Conservation (phyloP, 345 rosid genomes). For the Iberis pinnata region DNA sequence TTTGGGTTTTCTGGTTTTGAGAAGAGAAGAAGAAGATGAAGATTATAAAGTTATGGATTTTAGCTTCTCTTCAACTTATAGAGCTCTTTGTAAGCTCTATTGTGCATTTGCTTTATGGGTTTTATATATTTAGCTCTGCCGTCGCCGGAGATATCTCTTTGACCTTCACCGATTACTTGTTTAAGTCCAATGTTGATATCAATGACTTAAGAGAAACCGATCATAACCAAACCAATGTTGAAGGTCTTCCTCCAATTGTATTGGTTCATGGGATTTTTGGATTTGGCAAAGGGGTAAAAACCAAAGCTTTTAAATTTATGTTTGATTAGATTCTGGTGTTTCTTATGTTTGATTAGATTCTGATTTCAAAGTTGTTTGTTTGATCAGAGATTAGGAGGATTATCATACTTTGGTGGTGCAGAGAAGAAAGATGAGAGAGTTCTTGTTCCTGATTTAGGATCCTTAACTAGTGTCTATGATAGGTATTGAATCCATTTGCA, state of each 20-base stretch:
- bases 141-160: constrained; percentile 77
- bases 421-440: constrained; percentile 96
- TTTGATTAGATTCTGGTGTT: not conserved
- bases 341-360: not conserved
- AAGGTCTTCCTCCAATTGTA: constrained; percentile 75
- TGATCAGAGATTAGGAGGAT: constrained; percentile 68
- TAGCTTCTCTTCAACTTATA: constrained; percentile 52
- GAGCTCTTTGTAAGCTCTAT: constrained; percentile 76
- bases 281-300: constrained; percentile 86
- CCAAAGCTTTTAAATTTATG: not conserved
- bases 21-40: constrained; percentile 13
- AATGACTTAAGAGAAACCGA: constrained; percentile 29
- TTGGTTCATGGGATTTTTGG: constrained; percentile 97
- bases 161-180: constrained; percentile 40
- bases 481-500: constrained; percentile 34
- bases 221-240: constrained; percentile 21
- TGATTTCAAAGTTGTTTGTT: not conserved
- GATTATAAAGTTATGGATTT: constrained; percentile 67
- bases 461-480: constrained; percentile 82
- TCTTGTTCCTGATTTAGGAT: constrained; percentile 96
- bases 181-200: constrained; percentile 43
- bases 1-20: not conserved
- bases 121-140: constrained; percentile 85
- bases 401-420: constrained; percentile 96
- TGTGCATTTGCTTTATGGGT: constrained; percentile 75